Evolutionary conservation across 2,329 filamentous ascomycete species (phyloP), one percentile per base, ranked within the genome.

Genomic region (Acrocalymma vagum): DNA sequence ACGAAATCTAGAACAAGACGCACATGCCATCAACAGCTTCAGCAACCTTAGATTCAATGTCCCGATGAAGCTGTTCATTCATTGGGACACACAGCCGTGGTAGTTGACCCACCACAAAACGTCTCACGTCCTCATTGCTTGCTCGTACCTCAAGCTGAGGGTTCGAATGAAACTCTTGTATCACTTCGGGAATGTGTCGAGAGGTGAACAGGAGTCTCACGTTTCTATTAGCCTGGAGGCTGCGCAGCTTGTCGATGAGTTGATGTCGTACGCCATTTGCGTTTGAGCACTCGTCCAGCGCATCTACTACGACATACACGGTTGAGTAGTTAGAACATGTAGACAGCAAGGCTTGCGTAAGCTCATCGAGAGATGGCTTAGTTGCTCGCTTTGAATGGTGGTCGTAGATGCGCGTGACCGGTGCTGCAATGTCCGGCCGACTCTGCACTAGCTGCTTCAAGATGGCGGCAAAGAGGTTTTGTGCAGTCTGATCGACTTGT

Each of bases 401-500:
- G 5, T 58, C 25, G 42, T 69, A 53, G n/a, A 68, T 42, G 10
- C 27, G 8, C 46, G 43, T 43, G 3, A 67, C 28, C 15, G 30
- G 38, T 6, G 48, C 34, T 8, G 48, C 43, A 10, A 59, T 31
- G 14, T 26, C 29, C 3, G 62, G 45, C 37, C 0, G 62, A 54
- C 2, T 29, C 23, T 16, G 40, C 20, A 42, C 63, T 48, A 73
- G 57, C 33, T 73, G 71, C 27, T 65, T 67, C 2, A 70, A 15
- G 2, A 74, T 36, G 29, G 54, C 63, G 1, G 52, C 33, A 1
- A 72, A 37, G 1, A 72, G 32, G 6, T 54, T 36, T 0, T 42
- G 18, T 1, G 43, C n/a, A 6, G 13, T 56, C 24, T 70, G 68
- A 1, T 55, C 51, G 2, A 52, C 52, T 2, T 59, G 51, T 0